Evolutionary conservation across 345 rosid species (phyloP).

Genomic region (Hibiscus syriacus): DNA sequence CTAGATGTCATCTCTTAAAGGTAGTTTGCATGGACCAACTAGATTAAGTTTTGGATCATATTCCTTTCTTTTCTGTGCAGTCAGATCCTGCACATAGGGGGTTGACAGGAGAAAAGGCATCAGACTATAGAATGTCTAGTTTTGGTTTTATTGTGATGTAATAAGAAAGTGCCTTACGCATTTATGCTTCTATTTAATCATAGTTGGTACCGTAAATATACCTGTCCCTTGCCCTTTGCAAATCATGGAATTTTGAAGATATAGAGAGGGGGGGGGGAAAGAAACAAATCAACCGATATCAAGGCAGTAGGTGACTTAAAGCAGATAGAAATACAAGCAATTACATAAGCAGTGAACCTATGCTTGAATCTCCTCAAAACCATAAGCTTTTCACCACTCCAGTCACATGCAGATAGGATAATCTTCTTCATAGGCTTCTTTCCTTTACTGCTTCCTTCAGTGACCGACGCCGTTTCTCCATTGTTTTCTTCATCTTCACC

Average conservation of each 20-base stretch:
- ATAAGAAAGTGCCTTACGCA: neutral
- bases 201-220: neutral
- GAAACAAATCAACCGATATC: slow-evolving; percentile 20
- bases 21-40: neutral
- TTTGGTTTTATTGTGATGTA: neutral
- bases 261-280: neutral
- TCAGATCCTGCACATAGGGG: neutral
- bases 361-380: slow-evolving; percentile 36
- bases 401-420: slow-evolving; percentile 23
- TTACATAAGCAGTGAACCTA: slow-evolving; percentile 25
- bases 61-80: neutral
- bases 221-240: slow-evolving; percentile 12
- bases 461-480: slow-evolving; percentile 10
- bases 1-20: neutral
- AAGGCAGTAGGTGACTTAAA: slow-evolving; percentile 22
- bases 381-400: slow-evolving; percentile 37
- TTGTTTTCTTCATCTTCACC: slow-evolving; percentile 22
- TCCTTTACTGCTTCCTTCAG: neutral
- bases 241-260: slow-evolving; percentile 4
- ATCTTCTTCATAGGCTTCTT: slow-evolving; percentile 34
- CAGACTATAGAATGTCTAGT: neutral
- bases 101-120: neutral
- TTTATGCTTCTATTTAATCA: neutral
- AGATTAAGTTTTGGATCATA: neutral
- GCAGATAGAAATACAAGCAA: slow-evolving; percentile 29